Percentiles rank a stretch among this genome's conserved stretches.
Evolutionary conservation across 139 green algal species (phyloP).

Genomic region (Chlorella ohadii): DNA sequence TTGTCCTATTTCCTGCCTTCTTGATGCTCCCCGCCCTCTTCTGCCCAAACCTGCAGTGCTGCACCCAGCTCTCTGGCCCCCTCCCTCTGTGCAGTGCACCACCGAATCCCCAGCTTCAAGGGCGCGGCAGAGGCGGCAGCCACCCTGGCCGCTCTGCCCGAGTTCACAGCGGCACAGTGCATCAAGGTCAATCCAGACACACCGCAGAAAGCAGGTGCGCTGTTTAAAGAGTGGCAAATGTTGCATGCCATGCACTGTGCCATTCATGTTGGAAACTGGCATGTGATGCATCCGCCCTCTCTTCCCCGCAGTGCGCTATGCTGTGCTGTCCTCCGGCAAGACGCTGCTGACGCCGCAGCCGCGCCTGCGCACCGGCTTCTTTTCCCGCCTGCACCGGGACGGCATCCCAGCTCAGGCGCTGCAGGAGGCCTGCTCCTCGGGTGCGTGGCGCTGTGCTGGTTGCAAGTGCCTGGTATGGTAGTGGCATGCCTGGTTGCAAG

Average conservation of each 20-base stretch:
- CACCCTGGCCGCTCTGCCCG: constrained; percentile 60
- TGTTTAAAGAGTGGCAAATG: no score
- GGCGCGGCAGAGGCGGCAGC: constrained; percentile 71
- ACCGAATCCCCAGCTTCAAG: constrained; percentile 88
- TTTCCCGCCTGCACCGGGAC: constrained; percentile 60
- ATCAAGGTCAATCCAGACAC: constrained; percentile 87
- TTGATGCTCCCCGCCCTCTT: no score
- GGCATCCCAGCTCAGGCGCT: constrained; percentile 43
- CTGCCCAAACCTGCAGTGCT: no score
- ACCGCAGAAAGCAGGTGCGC: constrained; percentile 77
- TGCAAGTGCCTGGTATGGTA: no score
- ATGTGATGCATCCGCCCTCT: no score
- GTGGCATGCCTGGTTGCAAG: no score
- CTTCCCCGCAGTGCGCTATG: constrained; percentile 47
- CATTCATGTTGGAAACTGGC: no score
- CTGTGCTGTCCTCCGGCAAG: constrained; percentile 66
- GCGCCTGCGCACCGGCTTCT: constrained; percentile 82
- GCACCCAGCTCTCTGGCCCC: no score
- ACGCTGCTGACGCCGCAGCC: constrained; percentile 79
- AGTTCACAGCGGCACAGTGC: constrained; percentile 59
- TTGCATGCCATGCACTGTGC: no score
- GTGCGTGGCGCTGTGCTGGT: constrained; percentile 29
- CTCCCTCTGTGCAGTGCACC: constrained; percentile 74
- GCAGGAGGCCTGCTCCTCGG: constrained; percentile 52
- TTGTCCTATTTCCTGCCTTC: no score